Percentiles rank a stretch among this genome's conserved stretches.
phyloP scores from a whole-genome alignment of 1,284 basidiomycete genomes.

The Fomitopsis schrenkii region DNA sequence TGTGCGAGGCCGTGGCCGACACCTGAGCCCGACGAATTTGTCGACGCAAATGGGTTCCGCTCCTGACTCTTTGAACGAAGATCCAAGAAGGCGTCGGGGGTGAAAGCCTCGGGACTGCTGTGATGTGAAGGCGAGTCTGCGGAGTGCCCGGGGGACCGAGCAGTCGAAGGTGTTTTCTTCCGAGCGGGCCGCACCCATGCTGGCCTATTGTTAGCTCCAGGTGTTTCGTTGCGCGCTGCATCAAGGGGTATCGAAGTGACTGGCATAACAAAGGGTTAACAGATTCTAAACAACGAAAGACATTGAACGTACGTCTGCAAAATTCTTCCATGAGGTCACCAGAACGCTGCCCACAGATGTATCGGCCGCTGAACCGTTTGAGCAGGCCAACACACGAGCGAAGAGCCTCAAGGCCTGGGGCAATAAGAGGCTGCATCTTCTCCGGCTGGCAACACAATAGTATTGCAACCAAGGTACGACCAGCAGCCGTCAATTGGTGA shows the following conservation, averaged over 20 bases:
- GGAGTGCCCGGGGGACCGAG: conserved; percentile 34
- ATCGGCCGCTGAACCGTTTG: conserved; percentile 74
- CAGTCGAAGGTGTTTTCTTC: conserved; percentile 56
- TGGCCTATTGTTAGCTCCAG: conserved; percentile 53
- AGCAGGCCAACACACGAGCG: conserved; percentile 82
- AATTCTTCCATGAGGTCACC: conserved; percentile 92
- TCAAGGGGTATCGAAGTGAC: conserved; percentile 88
- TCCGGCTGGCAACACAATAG: conserved; percentile 76
- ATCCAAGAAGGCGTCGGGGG: conserved; percentile 55
- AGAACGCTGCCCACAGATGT: conserved; percentile 82
- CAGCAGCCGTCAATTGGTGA: conserved; percentile 90
- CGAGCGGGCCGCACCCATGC: conserved; percentile 87
- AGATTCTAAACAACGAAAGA: neutral
- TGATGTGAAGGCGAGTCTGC: conserved; percentile 51
- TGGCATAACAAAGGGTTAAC: conserved; percentile 24
- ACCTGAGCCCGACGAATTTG: conserved; percentile 7
- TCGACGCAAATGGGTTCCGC: conserved; percentile 15
- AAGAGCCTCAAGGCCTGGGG: conserved; percentile 77
- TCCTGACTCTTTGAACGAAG: conserved; percentile 26
- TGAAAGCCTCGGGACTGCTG: conserved; percentile 61
- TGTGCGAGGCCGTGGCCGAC: conserved; percentile 17
- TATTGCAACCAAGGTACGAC: conserved; percentile 81
- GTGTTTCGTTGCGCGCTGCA: conserved; percentile 40
- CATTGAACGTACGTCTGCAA: conserved; percentile 67
- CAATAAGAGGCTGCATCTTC: conserved; percentile 65